Conservation (phyloP, 108 stramenopile species). For the Cyclostephanos invisitatus region DNA sequence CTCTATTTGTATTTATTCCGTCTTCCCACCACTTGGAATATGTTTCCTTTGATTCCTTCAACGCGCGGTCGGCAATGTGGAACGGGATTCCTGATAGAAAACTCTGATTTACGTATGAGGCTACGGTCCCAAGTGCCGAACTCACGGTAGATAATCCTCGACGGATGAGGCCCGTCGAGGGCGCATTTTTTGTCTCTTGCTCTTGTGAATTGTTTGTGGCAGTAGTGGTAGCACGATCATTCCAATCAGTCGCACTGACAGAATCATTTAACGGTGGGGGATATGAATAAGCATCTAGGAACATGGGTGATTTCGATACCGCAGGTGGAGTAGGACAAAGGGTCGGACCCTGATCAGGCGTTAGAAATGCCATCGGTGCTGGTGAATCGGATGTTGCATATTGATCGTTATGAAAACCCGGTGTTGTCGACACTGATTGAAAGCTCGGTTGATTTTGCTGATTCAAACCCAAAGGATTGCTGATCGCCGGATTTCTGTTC, state of each 20-base stretch:
- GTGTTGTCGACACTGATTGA: conserved; percentile 11
- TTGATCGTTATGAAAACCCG: conserved; percentile 1
- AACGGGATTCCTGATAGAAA: conserved; percentile 46
- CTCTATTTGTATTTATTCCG: conserved; percentile 19
- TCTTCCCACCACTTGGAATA: conserved; percentile 53
- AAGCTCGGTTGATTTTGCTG: conserved; percentile 13
- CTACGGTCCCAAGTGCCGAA: conserved; percentile 43
- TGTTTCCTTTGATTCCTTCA: conserved; percentile 46
- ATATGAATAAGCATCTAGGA: conserved; percentile 6
- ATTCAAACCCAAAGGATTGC: neutral
- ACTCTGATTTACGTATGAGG: conserved; percentile 43
- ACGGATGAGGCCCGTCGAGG: conserved; percentile 20
- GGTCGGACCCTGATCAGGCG: conserved; percentile 30
- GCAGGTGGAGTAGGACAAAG: conserved; percentile 37
- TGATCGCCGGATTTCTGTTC: neutral
- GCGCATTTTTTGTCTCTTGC: conserved; percentile 6
- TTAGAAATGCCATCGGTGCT: conserved; percentile 29
- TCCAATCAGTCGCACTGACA: neutral
- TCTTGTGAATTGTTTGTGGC: conserved; percentile 1
- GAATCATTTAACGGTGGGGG: conserved; percentile 6
- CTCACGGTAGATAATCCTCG: conserved; percentile 40
- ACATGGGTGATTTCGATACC: neutral
- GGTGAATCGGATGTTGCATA: conserved; percentile 13
- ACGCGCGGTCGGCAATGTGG: conserved; percentile 50
- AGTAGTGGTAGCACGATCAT: neutral